Percentiles rank a stretch among this genome's conserved stretches.
phyloP scores from a whole-genome alignment of 75 land plant species.

The Selaginella tamariscina region DNA sequence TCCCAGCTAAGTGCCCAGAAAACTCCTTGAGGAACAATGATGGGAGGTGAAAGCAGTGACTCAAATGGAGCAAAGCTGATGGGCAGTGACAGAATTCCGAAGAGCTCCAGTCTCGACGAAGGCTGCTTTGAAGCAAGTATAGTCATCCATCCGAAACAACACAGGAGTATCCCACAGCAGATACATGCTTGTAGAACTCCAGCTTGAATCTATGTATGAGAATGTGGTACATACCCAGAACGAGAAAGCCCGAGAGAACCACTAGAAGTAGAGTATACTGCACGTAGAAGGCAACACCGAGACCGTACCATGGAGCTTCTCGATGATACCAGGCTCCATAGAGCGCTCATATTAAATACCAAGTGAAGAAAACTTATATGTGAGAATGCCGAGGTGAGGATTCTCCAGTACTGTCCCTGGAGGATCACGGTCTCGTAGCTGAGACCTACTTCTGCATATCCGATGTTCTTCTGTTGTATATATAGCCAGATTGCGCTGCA shows the following conservation, averaged over 20 bases:
- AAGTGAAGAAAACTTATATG: constrained; percentile 9
- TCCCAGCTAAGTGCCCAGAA: constrained; percentile 4
- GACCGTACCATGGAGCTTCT: background rate
- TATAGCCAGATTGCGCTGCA: constrained; percentile 1
- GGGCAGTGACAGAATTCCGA: constrained; percentile 2
- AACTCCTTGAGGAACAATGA: constrained; percentile 12
- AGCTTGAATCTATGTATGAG: constrained; percentile 4
- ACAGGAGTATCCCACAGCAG: constrained; percentile 7
- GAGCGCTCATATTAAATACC: constrained; percentile 9
- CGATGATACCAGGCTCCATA: constrained; percentile 6
- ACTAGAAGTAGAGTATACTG: constrained; percentile 5
- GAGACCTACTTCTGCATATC: background rate
- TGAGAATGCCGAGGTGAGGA: constrained; percentile 1
- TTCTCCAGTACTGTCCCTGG: constrained; percentile 2
- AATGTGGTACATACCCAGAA: constrained; percentile 7
- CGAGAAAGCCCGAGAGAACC: background rate
- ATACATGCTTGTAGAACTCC: constrained; percentile 7
- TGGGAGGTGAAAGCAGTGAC: background rate
- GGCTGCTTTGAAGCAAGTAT: constrained; percentile 9
- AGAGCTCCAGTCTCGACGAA: constrained; percentile 5
- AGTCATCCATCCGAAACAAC: constrained; percentile 11
- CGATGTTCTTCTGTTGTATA: constrained; percentile 7
- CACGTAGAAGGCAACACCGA: background rate
- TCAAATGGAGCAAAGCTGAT: constrained; percentile 13
- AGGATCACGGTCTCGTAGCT: constrained; percentile 5